A percentile compares a stretch with the other conserved stretches of the same genome.
These are phyloP conservation scores for Nematocida ausubeli DNA, from an alignment of 371 early-diverging fungal genomes.

Conservation along the genomic window DNA sequence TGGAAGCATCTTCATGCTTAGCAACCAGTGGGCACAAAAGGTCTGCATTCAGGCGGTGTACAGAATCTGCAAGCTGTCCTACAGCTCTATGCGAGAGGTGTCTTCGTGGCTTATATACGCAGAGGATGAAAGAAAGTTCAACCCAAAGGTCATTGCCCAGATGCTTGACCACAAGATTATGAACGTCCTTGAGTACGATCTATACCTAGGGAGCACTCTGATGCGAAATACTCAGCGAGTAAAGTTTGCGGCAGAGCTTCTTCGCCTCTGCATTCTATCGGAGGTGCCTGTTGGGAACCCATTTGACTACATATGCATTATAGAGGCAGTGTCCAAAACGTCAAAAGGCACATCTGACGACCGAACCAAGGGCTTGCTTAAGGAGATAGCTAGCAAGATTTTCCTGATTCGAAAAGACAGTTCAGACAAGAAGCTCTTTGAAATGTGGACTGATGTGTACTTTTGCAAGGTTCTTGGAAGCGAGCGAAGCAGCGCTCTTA, in stretches of 20 bases:
- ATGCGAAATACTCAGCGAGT: conserved; percentile 51
- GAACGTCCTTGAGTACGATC: conserved; percentile 66
- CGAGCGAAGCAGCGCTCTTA: neutral
- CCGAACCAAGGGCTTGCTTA: conserved; percentile 36
- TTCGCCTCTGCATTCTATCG: conserved; percentile 51
- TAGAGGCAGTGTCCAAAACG: conserved; percentile 64
- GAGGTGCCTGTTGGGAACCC: conserved; percentile 62
- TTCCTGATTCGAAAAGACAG: conserved; percentile 40
- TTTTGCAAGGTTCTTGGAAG: conserved; percentile 23
- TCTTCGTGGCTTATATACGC: conserved; percentile 67
- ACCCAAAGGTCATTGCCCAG: conserved; percentile 57
- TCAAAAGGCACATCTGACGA: conserved; percentile 52
- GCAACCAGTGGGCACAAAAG: conserved; percentile 33
- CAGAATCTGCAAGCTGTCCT: conserved; percentile 63
- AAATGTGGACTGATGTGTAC: conserved; percentile 11
- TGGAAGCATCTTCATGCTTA: conserved; percentile 55
- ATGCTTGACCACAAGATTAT: conserved; percentile 66
- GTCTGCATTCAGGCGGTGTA: conserved; percentile 55
- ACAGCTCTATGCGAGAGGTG: conserved; percentile 63
- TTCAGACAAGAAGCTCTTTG: conserved; percentile 35
- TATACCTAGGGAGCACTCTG: conserved; percentile 59
- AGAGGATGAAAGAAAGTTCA: conserved; percentile 63
- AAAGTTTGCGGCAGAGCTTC: conserved; percentile 58
- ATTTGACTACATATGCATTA: conserved; percentile 68
- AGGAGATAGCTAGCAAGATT: conserved; percentile 45